Evolutionary conservation across 352 stramenopile species (phyloP).

Genomic region (Thraustochytrium sp.): DNA sequence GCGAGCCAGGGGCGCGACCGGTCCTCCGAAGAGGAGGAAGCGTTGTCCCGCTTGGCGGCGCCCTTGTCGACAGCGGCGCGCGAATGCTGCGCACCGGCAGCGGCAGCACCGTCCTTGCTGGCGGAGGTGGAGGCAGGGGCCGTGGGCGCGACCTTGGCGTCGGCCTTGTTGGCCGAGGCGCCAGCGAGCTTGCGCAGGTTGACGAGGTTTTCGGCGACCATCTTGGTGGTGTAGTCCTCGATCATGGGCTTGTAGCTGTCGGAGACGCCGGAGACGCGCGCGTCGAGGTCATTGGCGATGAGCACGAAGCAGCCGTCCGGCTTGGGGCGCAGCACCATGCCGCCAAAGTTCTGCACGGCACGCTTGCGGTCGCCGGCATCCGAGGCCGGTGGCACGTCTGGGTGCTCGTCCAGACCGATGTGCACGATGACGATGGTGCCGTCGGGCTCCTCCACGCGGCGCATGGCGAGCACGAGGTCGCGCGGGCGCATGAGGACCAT

Average conservation of each 20-base stretch:
- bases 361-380: not conserved
- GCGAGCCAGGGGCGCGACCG: no score
- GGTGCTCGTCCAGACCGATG: constrained; percentile 1
- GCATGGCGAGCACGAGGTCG: not conserved
- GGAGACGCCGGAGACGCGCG: not conserved
- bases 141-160: not conserved
- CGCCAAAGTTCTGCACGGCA: not conserved
- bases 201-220: constrained; percentile 1
- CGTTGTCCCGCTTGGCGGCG: no score
- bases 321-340: not conserved
- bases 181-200: constrained; percentile 7
- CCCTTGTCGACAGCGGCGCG: no score
- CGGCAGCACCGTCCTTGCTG: no score
- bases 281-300: not conserved
- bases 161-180: no score
- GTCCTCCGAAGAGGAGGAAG: no score
- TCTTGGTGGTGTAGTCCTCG: constrained; percentile 6
- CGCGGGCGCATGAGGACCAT: constrained; percentile 10
- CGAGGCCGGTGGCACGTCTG: not conserved
- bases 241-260: not conserved
- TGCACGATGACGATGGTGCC: not conserved
- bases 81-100: no score
- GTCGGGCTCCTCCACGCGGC: not conserved
- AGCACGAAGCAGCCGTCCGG: not conserved
- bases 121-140: no score